Percentiles rank a stretch among this genome's conserved stretches.
Conservation (phyloP, 2,329 filamentous ascomycete species). For the Emergomyces pasteurianus region DNA sequence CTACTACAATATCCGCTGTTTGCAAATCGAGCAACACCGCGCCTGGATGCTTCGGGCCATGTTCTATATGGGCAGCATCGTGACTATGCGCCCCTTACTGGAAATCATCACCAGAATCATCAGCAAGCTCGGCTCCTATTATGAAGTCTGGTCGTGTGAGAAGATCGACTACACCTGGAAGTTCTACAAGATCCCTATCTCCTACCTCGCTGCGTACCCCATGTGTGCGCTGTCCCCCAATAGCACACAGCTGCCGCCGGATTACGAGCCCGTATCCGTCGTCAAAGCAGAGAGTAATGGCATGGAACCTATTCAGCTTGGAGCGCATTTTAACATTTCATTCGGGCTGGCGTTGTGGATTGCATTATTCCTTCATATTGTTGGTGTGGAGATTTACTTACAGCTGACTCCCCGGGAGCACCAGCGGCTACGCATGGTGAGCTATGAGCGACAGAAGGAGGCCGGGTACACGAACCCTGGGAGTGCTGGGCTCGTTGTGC, state of each 20-base stretch:
- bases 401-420: constrained; percentile 42
- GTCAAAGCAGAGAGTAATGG: constrained; percentile 9
- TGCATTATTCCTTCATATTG: constrained; percentile 39
- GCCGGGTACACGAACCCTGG: constrained; percentile 42
- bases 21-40: constrained; percentile 53
- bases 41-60: constrained; percentile 52
- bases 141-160: constrained; percentile 33
- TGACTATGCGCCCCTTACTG: constrained; percentile 24
- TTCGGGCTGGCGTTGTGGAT: constrained; percentile 47
- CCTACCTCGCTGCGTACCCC: constrained; percentile 17
- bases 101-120: constrained; percentile 32
- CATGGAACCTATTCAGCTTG: constrained; percentile 20
- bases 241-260: neutral
- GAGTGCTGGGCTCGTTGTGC: constrained; percentile 34
- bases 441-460: constrained; percentile 45
- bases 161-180: constrained; percentile 35
- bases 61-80: constrained; percentile 29
- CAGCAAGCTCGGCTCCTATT: constrained; percentile 23
- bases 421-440: constrained; percentile 43
- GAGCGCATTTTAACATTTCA: constrained; percentile 33
- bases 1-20: constrained; percentile 44
- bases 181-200: constrained; percentile 24
- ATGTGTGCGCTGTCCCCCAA: constrained; percentile 3
- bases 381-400: constrained; percentile 41
- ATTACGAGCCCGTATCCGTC: neutral